A percentile compares a stretch with the other conserved stretches of the same genome.
Evolutionary conservation across 1,284 basidiomycete genomes (phyloP).

Genomic region (Phylloporus gajari): DNA sequence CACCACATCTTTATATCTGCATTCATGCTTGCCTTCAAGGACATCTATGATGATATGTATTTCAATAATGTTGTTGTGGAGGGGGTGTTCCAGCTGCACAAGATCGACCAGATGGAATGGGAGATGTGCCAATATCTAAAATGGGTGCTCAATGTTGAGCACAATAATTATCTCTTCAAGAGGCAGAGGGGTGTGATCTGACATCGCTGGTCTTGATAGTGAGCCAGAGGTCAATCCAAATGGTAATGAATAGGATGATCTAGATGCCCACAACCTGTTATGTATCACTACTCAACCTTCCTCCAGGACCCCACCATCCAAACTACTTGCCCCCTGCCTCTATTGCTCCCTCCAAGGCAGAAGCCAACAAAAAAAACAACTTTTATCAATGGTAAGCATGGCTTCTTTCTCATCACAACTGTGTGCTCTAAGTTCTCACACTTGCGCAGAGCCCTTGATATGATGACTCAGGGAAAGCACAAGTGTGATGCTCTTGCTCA

Average conservation of each 20-base stretch:
- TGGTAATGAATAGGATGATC: constrained; percentile 80
- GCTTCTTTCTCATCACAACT: too few species aligned
- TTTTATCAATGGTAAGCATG: too few species aligned
- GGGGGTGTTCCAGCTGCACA: too few species aligned
- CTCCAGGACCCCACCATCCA: constrained; percentile 50
- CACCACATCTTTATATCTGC: too few species aligned
- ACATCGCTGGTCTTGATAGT: constrained; percentile 53
- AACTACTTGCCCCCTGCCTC: constrained; percentile 56
- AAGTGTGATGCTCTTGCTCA: constrained; percentile 81
- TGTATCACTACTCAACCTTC: constrained; percentile 50
- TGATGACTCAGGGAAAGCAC: constrained; percentile 64
- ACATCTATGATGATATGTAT: too few species aligned
- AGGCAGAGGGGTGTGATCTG: constrained; percentile 75
- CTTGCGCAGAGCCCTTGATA: constrained; percentile 45
- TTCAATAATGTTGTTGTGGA: too few species aligned
- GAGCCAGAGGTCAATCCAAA: constrained; percentile 70
- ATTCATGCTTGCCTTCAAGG: too few species aligned
- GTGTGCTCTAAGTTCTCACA: too few species aligned
- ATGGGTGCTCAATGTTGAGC: too few species aligned
- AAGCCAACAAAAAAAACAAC: constrained; percentile 38
- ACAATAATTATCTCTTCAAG: too few species aligned
- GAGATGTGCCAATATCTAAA: too few species aligned
- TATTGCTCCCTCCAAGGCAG: constrained; percentile 63
- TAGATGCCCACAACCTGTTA: constrained; percentile 66
- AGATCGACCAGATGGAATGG: too few species aligned